Base-by-base conservation (phyloP, 805 yeast genomes). In the Saturnispora halmiae region DNA sequence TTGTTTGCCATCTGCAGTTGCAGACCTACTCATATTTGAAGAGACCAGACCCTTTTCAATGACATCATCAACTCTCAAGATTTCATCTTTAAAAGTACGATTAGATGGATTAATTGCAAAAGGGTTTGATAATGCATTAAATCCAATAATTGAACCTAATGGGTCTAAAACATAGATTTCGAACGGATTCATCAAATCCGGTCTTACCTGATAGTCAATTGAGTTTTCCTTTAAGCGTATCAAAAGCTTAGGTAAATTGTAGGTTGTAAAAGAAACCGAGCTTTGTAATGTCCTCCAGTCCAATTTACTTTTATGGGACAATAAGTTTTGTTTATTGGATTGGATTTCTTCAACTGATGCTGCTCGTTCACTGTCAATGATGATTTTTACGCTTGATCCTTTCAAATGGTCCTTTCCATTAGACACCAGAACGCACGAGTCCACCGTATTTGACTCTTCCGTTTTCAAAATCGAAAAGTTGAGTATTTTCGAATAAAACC, bases 91-190 rank as follows among this genome's bases (percentile, higher is more conserved):
- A 21, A 35, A 39, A 20, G 37, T 46, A 42, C 52, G 46, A 7
- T 53, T 41, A 13, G 24, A 24, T 29, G 45, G 27, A 16, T 47
- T 52, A n/a, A 56, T 46, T 3, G 61, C 65, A 38, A 77, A 65
- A 6, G 86, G 74, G 49, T 80, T 78, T 19, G 55, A 55, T 25
- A 72, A 63, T 2, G 79, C 66, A 16, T 94, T 77, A 63, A 88
- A 86, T 4, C 96, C 96, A 35, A 88, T 58, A 22, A 87, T 59
- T 50, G 75, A 73, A 15, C 95, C 95, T 47, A 87, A 64, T 7
- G 97, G 96, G 58, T 90, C 96, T 20, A 82, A 56, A 6, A 77
- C 72, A 59, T 80, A 85, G 6, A 82, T 65, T 59, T 85, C 94
- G 49, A 73, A 69, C 4, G 96, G 95, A 42, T 72, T 73, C 42